Conservation (phyloP, 2,329 filamentous ascomycete species). For the Ilyonectria mors-panacis region DNA sequence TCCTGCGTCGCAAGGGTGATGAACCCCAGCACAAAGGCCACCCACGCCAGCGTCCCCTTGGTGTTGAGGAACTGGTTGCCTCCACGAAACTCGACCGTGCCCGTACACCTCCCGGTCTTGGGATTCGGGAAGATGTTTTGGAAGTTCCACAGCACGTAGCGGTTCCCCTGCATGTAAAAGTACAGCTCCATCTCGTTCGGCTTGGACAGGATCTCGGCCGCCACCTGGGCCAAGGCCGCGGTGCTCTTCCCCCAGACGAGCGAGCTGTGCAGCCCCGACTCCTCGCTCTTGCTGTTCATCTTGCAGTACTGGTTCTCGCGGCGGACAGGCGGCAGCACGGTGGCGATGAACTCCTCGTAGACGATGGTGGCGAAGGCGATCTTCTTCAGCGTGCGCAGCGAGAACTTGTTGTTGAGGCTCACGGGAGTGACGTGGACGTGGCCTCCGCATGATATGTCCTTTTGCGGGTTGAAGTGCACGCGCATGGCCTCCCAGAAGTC, state of each 20-base stretch:
- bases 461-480: constrained; percentile 57
- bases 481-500: constrained; percentile 60
- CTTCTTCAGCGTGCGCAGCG: constrained; percentile 53
- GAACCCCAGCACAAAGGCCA: constrained; percentile 57
- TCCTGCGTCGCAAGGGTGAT: constrained; percentile 55
- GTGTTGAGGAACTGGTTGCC: constrained; percentile 58
- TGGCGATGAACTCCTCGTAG: constrained; percentile 54
- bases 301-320: constrained; percentile 56
- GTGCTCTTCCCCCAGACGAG: constrained; percentile 49
- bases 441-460: constrained; percentile 55
- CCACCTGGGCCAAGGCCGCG: constrained; percentile 47
- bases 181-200: constrained; percentile 51
- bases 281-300: constrained; percentile 51
- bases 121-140: constrained; percentile 57
- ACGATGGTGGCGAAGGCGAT: constrained; percentile 55
- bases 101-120: constrained; percentile 55
- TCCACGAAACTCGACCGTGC: constrained; percentile 58
- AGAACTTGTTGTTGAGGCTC: constrained; percentile 53
- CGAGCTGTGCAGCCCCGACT: constrained; percentile 49
- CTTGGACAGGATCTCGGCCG: constrained; percentile 47
- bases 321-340: constrained; percentile 51
- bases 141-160: constrained; percentile 59
- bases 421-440: constrained; percentile 59
- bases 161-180: constrained; percentile 57
- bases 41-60: constrained; percentile 56